A percentile compares a stretch with the other conserved stretches of the same genome.
Conservation (phyloP, 2,329 filamentous ascomycete species). For the Bipolaris sorokiniana region DNA sequence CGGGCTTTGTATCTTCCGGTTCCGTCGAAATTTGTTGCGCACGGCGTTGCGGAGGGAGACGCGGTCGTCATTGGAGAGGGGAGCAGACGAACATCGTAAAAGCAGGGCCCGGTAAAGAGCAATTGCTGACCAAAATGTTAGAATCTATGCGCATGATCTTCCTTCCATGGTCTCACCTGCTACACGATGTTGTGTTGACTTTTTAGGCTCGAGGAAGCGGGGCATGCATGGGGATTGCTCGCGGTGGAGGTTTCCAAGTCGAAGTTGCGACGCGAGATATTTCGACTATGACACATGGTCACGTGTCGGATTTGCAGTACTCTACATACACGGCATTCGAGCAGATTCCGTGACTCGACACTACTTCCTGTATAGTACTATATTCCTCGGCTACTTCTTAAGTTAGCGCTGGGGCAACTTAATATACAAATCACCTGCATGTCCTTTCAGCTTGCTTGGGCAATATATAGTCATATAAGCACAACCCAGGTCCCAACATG, state of each 20-base stretch:
- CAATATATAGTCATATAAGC: neutral
- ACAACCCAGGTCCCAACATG: neutral
- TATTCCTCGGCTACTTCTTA: neutral
- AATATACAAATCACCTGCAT: neutral
- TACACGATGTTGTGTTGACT: slow-evolving; percentile 58
- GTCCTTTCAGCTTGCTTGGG: neutral
- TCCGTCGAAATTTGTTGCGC: slow-evolving; percentile 66
- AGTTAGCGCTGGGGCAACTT: neutral
- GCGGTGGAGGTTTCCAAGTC: slow-evolving; percentile 16
- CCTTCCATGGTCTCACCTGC: slow-evolving; percentile 52
- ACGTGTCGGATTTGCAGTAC: slow-evolving; percentile 20
- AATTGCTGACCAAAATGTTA: slow-evolving; percentile 57
- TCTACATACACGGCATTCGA: neutral
- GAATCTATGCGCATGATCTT: slow-evolving; percentile 3
- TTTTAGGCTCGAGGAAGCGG: slow-evolving; percentile 53
- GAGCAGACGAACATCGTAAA: slow-evolving; percentile 60
- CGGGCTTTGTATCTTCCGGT: slow-evolving; percentile 63
- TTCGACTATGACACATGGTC: slow-evolving; percentile 26
- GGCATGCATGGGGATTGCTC: slow-evolving; percentile 52
- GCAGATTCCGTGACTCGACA: neutral
- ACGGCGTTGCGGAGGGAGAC: slow-evolving; percentile 65
- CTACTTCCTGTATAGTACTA: neutral
- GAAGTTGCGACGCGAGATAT: slow-evolving; percentile 16
- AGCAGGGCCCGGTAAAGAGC: slow-evolving; percentile 76
- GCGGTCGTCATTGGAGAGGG: slow-evolving; percentile 58